Evolutionary conservation across 1,139 yeast species (phyloP).

Genomic region (Taphrina communis): DNA sequence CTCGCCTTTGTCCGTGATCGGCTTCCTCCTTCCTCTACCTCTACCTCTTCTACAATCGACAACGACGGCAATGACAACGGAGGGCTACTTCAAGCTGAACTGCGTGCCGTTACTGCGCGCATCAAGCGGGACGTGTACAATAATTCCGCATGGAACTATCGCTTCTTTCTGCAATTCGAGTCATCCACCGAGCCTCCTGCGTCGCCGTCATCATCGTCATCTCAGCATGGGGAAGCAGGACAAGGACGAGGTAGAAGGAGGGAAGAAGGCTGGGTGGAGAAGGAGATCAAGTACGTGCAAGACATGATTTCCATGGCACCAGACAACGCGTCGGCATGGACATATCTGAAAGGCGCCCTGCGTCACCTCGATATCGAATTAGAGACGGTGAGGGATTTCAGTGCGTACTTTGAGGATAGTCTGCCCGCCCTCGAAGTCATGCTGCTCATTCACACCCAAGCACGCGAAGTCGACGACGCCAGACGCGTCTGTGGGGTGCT

Average conservation of each 20-base stretch:
- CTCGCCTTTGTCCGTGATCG: slow-evolving; percentile 50
- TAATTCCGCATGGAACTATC: slow-evolving; percentile 93
- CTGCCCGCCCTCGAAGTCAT: slow-evolving; percentile 71
- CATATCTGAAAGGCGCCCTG: slow-evolving; percentile 62
- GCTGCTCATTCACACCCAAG: slow-evolving; percentile 58
- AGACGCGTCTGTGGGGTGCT: slow-evolving; percentile 58
- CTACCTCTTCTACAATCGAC: too few species aligned
- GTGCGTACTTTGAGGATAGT: slow-evolving; percentile 56
- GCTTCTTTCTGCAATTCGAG: slow-evolving; percentile 60
- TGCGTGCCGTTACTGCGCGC: slow-evolving; percentile 50
- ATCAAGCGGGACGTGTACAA: slow-evolving; percentile 73
- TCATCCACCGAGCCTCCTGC: neutral
- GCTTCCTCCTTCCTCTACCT: slow-evolving; percentile 5
- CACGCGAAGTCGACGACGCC: slow-evolving; percentile 53
- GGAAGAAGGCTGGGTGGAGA: slow-evolving; percentile 44
- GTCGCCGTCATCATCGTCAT: too few species aligned
- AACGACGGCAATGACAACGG: neutral
- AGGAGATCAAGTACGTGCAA: slow-evolving; percentile 58
- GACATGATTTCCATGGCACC: slow-evolving; percentile 65
- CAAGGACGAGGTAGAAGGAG: neutral
- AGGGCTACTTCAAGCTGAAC: slow-evolving; percentile 59
- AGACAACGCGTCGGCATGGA: slow-evolving; percentile 89
- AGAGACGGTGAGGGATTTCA: slow-evolving; percentile 43
- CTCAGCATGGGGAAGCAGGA: neutral
- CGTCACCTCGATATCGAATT: slow-evolving; percentile 44